These are phyloP conservation scores for Candida piceae DNA, from an alignment of 805 yeast species.

Conservation along the genomic window DNA sequence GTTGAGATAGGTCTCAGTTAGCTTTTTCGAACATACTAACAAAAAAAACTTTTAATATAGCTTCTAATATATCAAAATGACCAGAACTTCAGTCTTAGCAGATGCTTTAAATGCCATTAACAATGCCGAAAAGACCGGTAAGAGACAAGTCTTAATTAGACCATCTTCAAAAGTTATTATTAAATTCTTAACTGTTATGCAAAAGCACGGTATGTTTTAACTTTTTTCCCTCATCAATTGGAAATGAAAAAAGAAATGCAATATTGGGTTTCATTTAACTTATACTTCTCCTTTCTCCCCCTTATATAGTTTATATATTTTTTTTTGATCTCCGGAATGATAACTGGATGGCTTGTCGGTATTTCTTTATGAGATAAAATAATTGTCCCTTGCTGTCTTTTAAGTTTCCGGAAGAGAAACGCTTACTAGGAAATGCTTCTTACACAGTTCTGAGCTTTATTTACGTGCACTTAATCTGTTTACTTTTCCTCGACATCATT, in stretches of 20 bases:
- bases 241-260: too few relatives aligned
- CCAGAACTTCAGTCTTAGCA: conserved; percentile 97
- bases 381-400: conserved; percentile 92
- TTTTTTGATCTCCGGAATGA: conserved; percentile 67
- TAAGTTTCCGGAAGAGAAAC: conserved; percentile 87
- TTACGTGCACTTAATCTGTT: conserved; percentile 42
- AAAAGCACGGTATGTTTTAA: conserved; percentile 75
- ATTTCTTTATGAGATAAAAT: conserved; percentile 23
- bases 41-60: conserved; percentile 16
- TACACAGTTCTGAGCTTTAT: conserved; percentile 48
- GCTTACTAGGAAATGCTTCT: conserved; percentile 44
- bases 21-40: conserved; percentile 25
- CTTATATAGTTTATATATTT: background rate
- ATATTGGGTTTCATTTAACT: too few relatives aligned
- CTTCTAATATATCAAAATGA: conserved; percentile 49
- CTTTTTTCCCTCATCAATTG: background rate
- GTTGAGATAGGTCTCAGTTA: too few relatives aligned
- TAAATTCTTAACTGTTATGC: conserved; percentile 96
- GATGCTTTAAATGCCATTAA: conserved; percentile 97
- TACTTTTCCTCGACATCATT: conserved; percentile 67
- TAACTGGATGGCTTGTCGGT: conserved; percentile 97
- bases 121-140: conserved; percentile 99
- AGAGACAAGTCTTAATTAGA: conserved; percentile 97
- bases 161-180: conserved; percentile 98
- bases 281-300: background rate